Base-by-base conservation (phyloP, 768 basidiomycete genomes). In the Hemileccinum rubropunctum region DNA sequence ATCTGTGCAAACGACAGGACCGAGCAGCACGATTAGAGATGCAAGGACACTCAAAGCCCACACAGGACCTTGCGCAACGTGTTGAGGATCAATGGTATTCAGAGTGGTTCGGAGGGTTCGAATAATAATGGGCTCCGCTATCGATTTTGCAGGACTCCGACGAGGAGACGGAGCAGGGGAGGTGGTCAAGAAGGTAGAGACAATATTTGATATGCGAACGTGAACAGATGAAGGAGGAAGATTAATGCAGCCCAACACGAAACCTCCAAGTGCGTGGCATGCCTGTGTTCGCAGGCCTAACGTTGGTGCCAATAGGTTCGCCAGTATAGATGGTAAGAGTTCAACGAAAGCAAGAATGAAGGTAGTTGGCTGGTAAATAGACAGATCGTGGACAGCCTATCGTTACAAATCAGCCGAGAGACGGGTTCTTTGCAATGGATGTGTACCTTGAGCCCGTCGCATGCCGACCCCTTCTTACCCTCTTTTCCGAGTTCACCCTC, bases 401-500 rank as follows among this genome's bases (percentile, higher is more conserved):
- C 38, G 39, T n/a, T 12, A 44, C 11, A n/a, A 45, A 41, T 60
- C 28, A 56, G 64, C 35, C 6, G 52, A 43, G 27, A 42, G 45
- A 39, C 26, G 38, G 14, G 48, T 38, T 23, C 23, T 36, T 48
- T 42, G 53, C 47, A 53, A 21, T 30, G 33, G 36, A 37, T 15
- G 63, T 68, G 57, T 62, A 85, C 90, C 78, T 84, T 88, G 40
- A 91, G 74, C 18, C 86, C 88, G 64, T 93, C 90, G 30, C 78
- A 85, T 2, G 76, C 78, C 4, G 90, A 82, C 0, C 91, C 91
- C 60, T 90, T 91, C 73, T 92, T 92, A 10, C 91, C 91, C 64
- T 93, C 91, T 63, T 88, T 89, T 6, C 91, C 91, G 13, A 92
- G 78, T 54, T 91, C 86, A 7, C 91, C 91, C 47, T 88, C 86